Percentiles rank a stretch among this genome's conserved stretches.
These are phyloP conservation scores for Paramecium caudatum DNA, from an alignment of 73 alveolate genomes.

Conservation along the genomic window DNA sequence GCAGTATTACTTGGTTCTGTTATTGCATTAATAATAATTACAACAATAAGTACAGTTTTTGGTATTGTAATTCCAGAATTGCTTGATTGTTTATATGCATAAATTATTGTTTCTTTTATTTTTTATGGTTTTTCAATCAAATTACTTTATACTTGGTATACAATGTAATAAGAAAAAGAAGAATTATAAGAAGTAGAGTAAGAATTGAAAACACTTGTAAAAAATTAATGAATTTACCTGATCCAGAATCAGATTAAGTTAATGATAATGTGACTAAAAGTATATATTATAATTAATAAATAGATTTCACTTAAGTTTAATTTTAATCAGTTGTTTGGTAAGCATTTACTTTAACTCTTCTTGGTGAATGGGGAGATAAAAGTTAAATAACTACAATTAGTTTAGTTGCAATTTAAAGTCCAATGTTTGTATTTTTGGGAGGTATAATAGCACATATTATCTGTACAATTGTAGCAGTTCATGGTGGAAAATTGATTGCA, in stretches of 20 bases:
- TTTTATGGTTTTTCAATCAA: slow-evolving; percentile 17
- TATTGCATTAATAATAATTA: slow-evolving; percentile 8
- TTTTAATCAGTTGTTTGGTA: slow-evolving; percentile 32
- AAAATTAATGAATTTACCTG: slow-evolving; percentile 56
- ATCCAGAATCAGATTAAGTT: slow-evolving; percentile 40
- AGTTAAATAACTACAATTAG: slow-evolving; percentile 68
- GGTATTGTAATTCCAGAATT: slow-evolving; percentile 51
- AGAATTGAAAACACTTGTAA: slow-evolving; percentile 8
- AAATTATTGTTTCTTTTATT: neutral
- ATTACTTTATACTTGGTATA: slow-evolving; percentile 17
- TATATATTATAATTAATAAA: neutral
- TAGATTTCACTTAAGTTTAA: slow-evolving; percentile 44
- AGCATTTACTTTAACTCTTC: slow-evolving; percentile 71
- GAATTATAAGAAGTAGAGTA: slow-evolving; percentile 62
- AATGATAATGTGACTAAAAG: slow-evolving; percentile 37
- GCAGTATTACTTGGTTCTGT: slow-evolving; percentile 49
- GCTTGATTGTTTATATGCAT: slow-evolving; percentile 1
- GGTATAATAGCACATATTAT: slow-evolving; percentile 75
- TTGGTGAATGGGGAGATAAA: slow-evolving; percentile 78
- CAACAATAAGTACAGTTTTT: slow-evolving; percentile 7
- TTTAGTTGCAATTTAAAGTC: slow-evolving; percentile 59
- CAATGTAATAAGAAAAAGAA: slow-evolving; percentile 12
- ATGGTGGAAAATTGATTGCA: slow-evolving; percentile 78
- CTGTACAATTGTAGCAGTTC: slow-evolving; percentile 76
- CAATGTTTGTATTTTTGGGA: slow-evolving; percentile 69